Evolutionary conservation across 2,329 filamentous ascomycete species (phyloP).

Genomic region (Colletotrichum zoysiae): DNA sequence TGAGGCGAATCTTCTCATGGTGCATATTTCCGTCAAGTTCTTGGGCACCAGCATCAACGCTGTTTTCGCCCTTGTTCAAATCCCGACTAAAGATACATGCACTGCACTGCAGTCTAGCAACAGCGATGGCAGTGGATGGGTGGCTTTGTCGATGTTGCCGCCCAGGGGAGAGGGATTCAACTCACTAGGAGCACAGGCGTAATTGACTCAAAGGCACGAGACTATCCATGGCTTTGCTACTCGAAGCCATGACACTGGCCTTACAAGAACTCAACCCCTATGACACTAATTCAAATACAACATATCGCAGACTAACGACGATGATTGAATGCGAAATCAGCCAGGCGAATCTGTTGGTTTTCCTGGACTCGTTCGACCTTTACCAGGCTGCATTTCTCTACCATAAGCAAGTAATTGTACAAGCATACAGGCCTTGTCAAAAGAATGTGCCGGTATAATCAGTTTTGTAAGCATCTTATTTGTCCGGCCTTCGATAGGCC

Average conservation of each 20-base stretch:
- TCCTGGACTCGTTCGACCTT: neutral
- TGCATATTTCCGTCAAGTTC: neutral
- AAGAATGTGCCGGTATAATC: too few relatives aligned
- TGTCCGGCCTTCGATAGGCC: too few relatives aligned
- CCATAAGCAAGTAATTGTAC: too few relatives aligned
- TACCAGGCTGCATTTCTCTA: neutral
- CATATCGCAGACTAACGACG: neutral
- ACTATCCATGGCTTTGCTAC: neutral
- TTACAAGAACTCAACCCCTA: neutral
- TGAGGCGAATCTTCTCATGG: neutral
- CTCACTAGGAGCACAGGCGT: neutral
- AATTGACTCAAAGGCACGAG: neutral
- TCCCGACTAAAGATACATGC: neutral
- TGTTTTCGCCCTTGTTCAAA: neutral
- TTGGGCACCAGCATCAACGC: neutral
- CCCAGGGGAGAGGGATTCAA: neutral
- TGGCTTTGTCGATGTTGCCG: neutral
- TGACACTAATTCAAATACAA: too few relatives aligned
- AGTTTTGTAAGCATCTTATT: too few relatives aligned
- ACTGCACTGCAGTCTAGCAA: neutral
- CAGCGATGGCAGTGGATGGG: neutral
- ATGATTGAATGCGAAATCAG: neutral
- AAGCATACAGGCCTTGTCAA: too few relatives aligned
- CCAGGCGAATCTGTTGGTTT: neutral
- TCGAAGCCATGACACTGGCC: neutral